Evolutionary conservation across 106 monocot genomes (phyloP).

Genomic region (Platanthera guangdongensis): DNA sequence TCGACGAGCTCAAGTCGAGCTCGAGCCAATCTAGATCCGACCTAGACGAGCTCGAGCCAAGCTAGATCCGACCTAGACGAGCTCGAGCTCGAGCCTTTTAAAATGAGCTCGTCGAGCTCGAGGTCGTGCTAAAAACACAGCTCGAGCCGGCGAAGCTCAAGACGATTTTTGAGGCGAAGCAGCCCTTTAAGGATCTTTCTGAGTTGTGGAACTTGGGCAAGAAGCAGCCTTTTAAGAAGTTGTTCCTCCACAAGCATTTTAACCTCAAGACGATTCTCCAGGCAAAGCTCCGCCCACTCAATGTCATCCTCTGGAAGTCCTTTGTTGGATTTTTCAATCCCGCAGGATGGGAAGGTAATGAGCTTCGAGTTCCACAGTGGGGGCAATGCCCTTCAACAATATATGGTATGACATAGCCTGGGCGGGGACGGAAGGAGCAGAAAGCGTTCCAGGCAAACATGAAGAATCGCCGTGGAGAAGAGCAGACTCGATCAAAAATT

Average conservation of each 20-base stretch:
- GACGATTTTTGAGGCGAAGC: too few species aligned
- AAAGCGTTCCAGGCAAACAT: background rate
- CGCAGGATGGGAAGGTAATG: conserved; percentile 25
- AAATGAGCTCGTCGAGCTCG: too few species aligned
- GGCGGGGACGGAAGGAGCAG: conserved; percentile 14
- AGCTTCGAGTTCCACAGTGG: conserved; percentile 52
- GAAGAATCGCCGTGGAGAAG: too few species aligned
- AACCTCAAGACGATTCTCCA: conserved; percentile 82
- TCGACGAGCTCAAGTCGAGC: too few species aligned
- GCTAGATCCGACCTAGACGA: too few species aligned
- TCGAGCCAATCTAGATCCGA: too few species aligned
- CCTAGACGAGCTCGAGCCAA: too few species aligned
- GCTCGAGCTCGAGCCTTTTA: too few species aligned
- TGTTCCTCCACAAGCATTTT: conserved; percentile 78
- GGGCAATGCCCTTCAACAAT: conserved; percentile 73
- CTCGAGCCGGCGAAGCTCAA: too few species aligned
- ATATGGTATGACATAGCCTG: conserved; percentile 74
- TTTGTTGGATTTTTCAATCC: conserved; percentile 89
- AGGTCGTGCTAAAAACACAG: too few species aligned
- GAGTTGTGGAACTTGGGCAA: conserved; percentile 78
- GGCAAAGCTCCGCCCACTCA: conserved; percentile 55
- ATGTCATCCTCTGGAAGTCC: conserved; percentile 45
- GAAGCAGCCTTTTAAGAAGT: conserved; percentile 22
- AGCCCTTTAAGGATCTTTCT: conserved; percentile 65
- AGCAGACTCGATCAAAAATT: too few species aligned